Base-by-base conservation (phyloP, 805 yeast species). In the Henningerozyma blattae region DNA sequence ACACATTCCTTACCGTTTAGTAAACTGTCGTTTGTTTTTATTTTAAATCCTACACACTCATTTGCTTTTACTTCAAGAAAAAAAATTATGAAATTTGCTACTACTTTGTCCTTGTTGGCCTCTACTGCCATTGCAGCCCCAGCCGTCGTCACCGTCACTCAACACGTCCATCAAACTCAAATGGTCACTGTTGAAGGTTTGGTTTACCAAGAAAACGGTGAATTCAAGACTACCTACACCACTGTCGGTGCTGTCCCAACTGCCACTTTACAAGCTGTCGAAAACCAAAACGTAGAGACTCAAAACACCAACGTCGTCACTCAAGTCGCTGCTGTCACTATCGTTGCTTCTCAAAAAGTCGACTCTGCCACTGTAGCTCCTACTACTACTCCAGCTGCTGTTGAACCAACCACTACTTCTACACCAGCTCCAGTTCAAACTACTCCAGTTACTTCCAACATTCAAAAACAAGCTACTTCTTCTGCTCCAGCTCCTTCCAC, bases 101-200 rank as follows among this genome's bases (percentile, higher is more conserved):
- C 44, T 12, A 39, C 46, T 19, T 12, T 19, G 7, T 26, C 32
- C n/a, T 24, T 24, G n/a, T n/a, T 24, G n/a, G 32, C 46, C 9
- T 17, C 46, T 8, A 40, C 41, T 27, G 48, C 41, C 18, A 36
- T 41, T n/a, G 44, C 52, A 26, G 48, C 44, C 24, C 45, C 55
- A 27, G 54, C 52, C 17, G 48, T 33, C 9, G 52, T 51, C 30
- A 52, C 56, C 3, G 48, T 50, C 38, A 52, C 58, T 3, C 41
- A 53, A 34, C 54, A 48, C 32, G 52, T 42, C 16, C 54, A 50
- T 30, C 32, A 42, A 16, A 38, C 41, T 14, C 48, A 43, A 19
- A 46, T 49, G 6, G 53, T 45, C n/a, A 41, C 45, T 12, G 58
- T 53, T 20, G 41, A 46, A 37, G 57, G 52, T 34, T 20, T 38